phyloP scores from a whole-genome alignment of 495 filamentous ascomycete genomes.

The Lepidopterella palustris region DNA sequence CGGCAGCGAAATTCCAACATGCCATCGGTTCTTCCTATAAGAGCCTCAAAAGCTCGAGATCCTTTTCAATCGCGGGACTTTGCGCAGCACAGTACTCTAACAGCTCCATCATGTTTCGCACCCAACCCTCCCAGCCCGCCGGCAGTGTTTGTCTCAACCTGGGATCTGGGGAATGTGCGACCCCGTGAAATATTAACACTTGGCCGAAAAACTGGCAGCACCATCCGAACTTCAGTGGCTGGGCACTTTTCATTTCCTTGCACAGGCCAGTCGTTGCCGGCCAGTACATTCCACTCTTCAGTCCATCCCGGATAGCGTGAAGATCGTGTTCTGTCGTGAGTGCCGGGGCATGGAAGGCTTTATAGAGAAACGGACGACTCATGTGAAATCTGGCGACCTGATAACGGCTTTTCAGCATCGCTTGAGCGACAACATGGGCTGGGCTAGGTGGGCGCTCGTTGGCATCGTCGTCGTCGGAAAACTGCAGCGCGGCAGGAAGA shows the following conservation, averaged over 20 bases:
- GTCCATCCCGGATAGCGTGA: conserved; percentile 1
- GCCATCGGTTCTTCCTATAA: conserved; percentile 10
- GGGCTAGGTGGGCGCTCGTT: conserved; percentile 16
- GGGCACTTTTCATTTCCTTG: conserved; percentile 15
- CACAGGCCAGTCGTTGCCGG: conserved; percentile 20
- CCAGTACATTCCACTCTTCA: conserved; percentile 22
- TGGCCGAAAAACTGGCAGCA: conserved; percentile 25
- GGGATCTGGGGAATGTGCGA: conserved; percentile 12
- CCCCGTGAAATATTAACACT: conserved; percentile 15
- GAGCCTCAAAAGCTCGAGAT: conserved; percentile 20
- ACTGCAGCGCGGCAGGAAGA: conserved; percentile 23
- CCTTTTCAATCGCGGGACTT: conserved; percentile 23
- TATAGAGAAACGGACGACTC: conserved; percentile 27
- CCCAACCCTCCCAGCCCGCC: conserved; percentile 25
- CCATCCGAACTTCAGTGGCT: conserved; percentile 28
- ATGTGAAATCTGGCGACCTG: conserved; percentile 26
- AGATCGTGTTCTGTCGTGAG: conserved; percentile 14
- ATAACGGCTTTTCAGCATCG: conserved; percentile 24
- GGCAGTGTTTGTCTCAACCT: conserved; percentile 17
- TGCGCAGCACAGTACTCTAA: conserved; percentile 14
- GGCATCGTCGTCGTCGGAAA: conserved; percentile 12
- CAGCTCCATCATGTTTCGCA: conserved; percentile 17
- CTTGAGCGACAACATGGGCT: conserved; percentile 24
- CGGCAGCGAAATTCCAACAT: too few relatives aligned
- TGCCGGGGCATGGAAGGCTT: conserved; percentile 21